Evolutionary conservation across 371 early-diverging fungal genomes (phyloP), one percentile per base, ranked within the genome.

Genomic region (Mucor plumbeus): DNA sequence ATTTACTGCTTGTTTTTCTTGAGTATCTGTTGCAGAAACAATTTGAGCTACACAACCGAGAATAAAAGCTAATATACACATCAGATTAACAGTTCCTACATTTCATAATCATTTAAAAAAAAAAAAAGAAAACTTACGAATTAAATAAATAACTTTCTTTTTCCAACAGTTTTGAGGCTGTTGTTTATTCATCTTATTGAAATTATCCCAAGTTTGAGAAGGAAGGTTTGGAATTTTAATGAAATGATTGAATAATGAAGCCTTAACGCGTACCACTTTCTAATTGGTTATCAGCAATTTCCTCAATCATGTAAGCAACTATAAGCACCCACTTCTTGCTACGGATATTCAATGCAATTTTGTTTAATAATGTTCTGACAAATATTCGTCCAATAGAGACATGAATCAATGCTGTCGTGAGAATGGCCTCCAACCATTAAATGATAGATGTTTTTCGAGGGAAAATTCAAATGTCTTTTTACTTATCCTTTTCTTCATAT

Each of bases 131-230:
- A 26, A 19, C 56, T 57, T 70, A 65, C 65, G 65, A 65, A 65
- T 40, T 41, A 65, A 58, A 58, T 54, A 70, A 7, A 65, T 34
- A 9, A 13, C 19, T 36, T 41, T 61, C 17, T 26, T 70, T 35
- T 60, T 61, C 65, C 71, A 70, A 48, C 61, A 31, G 53, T 14
- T 53, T 10, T 53, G 53, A 53, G 53, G 53, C 53, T 31, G 53
- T 31, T 21, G 53, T 14, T 53, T 53, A 53, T 31, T 47, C 61
- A 47, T 59, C 8, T 7, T 61, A 15, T 61, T 34, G 35, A n/a
- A 60, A 15, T n/a, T 11, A 34, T 17, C 4, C 8, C 36, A 40
- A 5, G 38, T 11, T 41, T 41, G 26, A n/a, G 43, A 31, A 60
- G n/a, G 26, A 15, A 61, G n/a, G 33, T 34, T 33, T 2, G 6